Evolutionary conservation across 2,329 filamentous ascomycete genomes (phyloP), one percentile per base, ranked within the genome.

Genomic region (Aureobasidium leucospermi): DNA sequence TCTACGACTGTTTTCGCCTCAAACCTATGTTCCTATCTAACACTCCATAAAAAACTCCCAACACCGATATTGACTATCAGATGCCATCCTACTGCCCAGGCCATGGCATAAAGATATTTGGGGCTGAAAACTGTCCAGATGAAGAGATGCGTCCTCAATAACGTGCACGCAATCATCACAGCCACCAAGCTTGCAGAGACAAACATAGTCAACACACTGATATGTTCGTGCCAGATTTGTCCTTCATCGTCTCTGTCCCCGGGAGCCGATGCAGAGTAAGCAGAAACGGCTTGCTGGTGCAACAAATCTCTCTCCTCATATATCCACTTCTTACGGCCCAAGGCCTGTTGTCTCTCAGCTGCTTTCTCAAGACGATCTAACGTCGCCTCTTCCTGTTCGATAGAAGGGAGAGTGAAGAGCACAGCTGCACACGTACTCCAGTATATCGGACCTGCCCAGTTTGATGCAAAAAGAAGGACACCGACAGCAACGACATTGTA

Each of bases 111-210:
- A 65, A 99, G 75, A 72, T 92, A 97, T 73, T 97, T 99, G 0
- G 94, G 94, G 64, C 90, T 96, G 73, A 99, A 99, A 10, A 99
- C 94, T 0, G 93, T 97, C 94, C 94, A 99, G 63, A 99, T 92
- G 71, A 99, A 99, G 60, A 99, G 73, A 78, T 99, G 94, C 32
- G 89, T 90, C 65, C 93, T 79, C 69, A 99, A 73, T 7, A 83
- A 79, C 49, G 88, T 91, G 72, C 94, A 99, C 15, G 93, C 91
- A 13, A 81, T 84, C 93, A 97, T 97, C 28, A 96, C 87, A 48
- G 85, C 87, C 2, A 84, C 74, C 57, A 89, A 74, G 63, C 84
- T 85, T 1, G 78, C 76, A 1, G 87, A 80, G 10, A 83, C 76
- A 70, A 94, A 96, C 10, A 87, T 72, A 1, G 91, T 96, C 67